These are phyloP conservation scores for Coemansia sp. DNA, from an alignment of 192 early-diverging fungal species.

Conservation along the genomic window DNA sequence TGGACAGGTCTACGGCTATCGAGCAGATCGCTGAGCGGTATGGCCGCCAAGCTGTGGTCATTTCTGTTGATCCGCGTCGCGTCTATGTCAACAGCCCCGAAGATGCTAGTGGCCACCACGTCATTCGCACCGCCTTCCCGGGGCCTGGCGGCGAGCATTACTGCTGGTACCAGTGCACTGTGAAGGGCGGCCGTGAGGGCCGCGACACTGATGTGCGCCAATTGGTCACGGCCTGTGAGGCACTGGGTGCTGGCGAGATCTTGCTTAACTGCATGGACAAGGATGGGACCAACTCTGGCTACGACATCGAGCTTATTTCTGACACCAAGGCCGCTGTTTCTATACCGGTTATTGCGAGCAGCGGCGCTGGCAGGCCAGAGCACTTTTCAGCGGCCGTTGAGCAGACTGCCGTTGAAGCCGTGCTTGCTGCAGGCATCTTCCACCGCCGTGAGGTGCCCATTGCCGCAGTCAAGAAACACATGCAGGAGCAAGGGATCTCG, in stretches of 20 bases:
- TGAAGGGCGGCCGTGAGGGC: conserved; percentile 94
- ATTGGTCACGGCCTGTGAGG: conserved; percentile 82
- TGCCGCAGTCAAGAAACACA: conserved; percentile 73
- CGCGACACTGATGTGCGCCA: conserved; percentile 93
- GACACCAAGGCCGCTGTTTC: conserved; percentile 74
- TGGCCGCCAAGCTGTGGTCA: conserved; percentile 96
- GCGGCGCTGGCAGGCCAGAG: conserved; percentile 82
- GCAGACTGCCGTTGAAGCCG: conserved; percentile 89
- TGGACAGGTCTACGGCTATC: conserved; percentile 79
- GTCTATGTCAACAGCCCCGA: conserved; percentile 82
- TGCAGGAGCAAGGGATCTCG: conserved; percentile 55
- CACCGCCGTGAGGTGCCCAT: conserved; percentile 94
- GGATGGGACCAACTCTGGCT: conserved; percentile 98
- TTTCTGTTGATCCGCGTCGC: conserved; percentile 95
- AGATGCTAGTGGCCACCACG: conserved; percentile 67
- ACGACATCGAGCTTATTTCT: conserved; percentile 81
- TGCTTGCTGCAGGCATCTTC: conserved; percentile 97
- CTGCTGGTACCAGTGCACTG: conserved; percentile 99
- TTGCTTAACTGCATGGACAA: conserved; percentile 98
- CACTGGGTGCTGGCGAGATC: conserved; percentile 94
- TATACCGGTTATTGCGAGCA: conserved; percentile 98
- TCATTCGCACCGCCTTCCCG: conserved; percentile 63
- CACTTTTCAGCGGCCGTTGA: conserved; percentile 90
- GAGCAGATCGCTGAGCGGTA: conserved; percentile 93
- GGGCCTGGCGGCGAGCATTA: conserved; percentile 92